These are phyloP conservation scores for Balansia obtecta DNA, from an alignment of 2,329 filamentous ascomycete species.

Conservation along the genomic window DNA sequence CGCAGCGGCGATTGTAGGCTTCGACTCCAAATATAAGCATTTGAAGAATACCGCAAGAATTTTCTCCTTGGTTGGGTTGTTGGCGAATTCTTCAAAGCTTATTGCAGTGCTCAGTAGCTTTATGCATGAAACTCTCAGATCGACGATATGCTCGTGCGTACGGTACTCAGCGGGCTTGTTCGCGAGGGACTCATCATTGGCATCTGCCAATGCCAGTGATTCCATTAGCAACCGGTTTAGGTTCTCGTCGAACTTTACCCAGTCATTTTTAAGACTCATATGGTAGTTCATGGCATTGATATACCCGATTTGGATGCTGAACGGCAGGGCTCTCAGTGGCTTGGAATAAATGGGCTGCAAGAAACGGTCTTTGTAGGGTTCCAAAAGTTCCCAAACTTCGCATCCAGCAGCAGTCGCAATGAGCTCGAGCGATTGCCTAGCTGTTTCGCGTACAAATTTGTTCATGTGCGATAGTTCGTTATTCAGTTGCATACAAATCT, in stretches of 20 bases:
- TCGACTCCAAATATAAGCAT: constrained; percentile 84
- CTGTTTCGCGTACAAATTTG: constrained; percentile 79
- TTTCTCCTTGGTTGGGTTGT: constrained; percentile 49
- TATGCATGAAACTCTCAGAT: constrained; percentile 84
- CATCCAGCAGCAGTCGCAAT: constrained; percentile 67
- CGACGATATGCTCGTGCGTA: constrained; percentile 90
- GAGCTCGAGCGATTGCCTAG: constrained; percentile 67
- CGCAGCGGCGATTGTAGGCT: constrained; percentile 84
- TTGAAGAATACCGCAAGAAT: constrained; percentile 98
- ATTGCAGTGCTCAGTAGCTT: constrained; percentile 88
- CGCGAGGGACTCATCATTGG: constrained; percentile 82
- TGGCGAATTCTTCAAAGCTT: constrained; percentile 82
- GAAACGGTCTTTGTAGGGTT: constrained; percentile 80
- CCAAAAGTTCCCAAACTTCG: constrained; percentile 77
- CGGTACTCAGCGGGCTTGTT: constrained; percentile 90
- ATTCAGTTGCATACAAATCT: constrained; percentile 75
- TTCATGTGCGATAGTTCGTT: constrained; percentile 92
- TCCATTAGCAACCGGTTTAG: constrained; percentile 86
- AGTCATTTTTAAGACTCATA: constrained; percentile 75
- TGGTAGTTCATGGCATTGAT: constrained; percentile 97
- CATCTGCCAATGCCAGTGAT: constrained; percentile 84
- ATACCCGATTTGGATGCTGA: constrained; percentile 91
- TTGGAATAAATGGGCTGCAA: constrained; percentile 93
- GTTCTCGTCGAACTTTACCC: constrained; percentile 84
- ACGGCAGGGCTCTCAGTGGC: constrained; percentile 81